Evolutionary conservation across 1,284 basidiomycete genomes (phyloP), one percentile per base, ranked within the genome.

Genomic region (Sphagnurus paluster): DNA sequence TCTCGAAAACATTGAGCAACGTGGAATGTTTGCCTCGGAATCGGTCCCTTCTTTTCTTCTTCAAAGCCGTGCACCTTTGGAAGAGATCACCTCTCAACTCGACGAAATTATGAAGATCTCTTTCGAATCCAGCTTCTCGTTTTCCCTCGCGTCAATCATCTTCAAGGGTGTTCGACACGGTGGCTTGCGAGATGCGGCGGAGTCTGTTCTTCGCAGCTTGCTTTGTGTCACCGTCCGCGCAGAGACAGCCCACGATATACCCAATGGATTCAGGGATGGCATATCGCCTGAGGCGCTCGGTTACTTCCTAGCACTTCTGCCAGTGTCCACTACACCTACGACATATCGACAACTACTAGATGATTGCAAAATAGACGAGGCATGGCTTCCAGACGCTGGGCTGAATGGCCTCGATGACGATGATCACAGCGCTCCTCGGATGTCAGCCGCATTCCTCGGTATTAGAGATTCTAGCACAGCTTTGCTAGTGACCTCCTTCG

Each of bases 111-210:
- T 89, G 11, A 79, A 82, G 19, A 67, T 95, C 21, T 90, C 87
- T 1, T 93, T 93, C 67, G 85, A 88, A 32, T 75, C 79, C 1
- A 86, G 76, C 63, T 87, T 92, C 63, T 88, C 87, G 10, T 91
- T 94, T 63, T 84, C 89, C 5, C 69, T 95, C 10, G 83, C 90
- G 0, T 76, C 89, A 0, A 79, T 91, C 52, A 80, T 95, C 45
- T 90, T 92, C 76, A 93, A 93, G 61, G 92, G 92, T 17, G 68
- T 93, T 43, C 82, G 92, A 28, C 82, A 87, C 57, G 75, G 80
- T 3, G 72, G 74, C 3, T 76, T 91, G 46, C 77, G 70, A 44
- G 78, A 77, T 2, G 73, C 78, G 14, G 83, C 87, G 3, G 77
- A 79, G 52, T 68, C 68, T 3, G 75, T 77, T 10, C 68, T 88